Percentiles rank a stretch among this genome's conserved stretches.
phyloP scores from a whole-genome alignment of 1,284 basidiomycete genomes.

The Naganishia albida region DNA sequence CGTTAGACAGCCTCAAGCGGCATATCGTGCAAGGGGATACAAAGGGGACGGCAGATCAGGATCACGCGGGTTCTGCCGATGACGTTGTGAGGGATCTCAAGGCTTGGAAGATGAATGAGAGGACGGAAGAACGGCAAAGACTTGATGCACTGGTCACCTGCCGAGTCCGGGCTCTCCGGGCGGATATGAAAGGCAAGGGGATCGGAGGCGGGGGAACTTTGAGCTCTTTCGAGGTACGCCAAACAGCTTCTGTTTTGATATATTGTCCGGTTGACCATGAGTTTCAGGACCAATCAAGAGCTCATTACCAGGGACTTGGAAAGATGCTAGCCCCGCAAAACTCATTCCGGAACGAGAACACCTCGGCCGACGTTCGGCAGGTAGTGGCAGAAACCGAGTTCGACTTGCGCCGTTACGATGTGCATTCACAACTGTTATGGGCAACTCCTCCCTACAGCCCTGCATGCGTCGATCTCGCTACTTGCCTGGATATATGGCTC shows the following conservation, averaged over 20 bases:
- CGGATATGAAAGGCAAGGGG: constrained; percentile 49
- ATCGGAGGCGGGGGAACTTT: constrained; percentile 47
- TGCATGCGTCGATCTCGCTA: constrained; percentile 48
- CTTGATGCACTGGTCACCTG: constrained; percentile 46
- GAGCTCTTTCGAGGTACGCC: constrained; percentile 46
- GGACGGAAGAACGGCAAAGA: constrained; percentile 44
- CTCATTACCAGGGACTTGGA: constrained; percentile 49
- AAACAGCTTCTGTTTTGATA: constrained; percentile 24
- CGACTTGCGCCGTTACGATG: constrained; percentile 48
- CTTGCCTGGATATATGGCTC: constrained; percentile 50
- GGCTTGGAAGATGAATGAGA: constrained; percentile 38
- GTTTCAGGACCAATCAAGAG: constrained; percentile 45
- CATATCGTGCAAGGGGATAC: constrained; percentile 46
- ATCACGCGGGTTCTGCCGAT: not conserved
- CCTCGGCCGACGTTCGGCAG: constrained; percentile 1
- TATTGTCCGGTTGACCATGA: not conserved
- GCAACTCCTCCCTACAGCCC: constrained; percentile 51
- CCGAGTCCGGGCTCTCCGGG: constrained; percentile 42
- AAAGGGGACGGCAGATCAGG: constrained; percentile 35
- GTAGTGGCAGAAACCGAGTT: constrained; percentile 42
- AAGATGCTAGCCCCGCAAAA: constrained; percentile 43
- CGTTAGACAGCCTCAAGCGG: constrained; percentile 45
- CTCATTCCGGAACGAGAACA: not conserved
- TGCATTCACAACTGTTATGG: constrained; percentile 51
- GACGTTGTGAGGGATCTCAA: constrained; percentile 22